Evolutionary conservation across 768 basidiomycete species (phyloP).

Genomic region (Collybiopsis confluens): DNA sequence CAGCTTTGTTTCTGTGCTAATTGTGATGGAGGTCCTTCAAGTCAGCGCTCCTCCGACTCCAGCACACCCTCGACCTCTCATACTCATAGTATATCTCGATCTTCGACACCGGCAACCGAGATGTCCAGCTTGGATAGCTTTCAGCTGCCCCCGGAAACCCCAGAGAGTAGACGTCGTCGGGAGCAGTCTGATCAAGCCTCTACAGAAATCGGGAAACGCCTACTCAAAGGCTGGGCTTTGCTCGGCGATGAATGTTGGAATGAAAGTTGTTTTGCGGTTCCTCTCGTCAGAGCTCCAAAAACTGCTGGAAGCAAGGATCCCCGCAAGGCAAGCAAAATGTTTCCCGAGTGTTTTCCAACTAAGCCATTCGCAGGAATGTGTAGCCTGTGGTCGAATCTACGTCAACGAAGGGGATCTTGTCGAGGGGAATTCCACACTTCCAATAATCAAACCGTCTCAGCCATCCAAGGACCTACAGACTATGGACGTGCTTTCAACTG

Average conservation of each 20-base stretch:
- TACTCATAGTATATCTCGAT: slow-evolving; percentile 39
- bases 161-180: slow-evolving; percentile 61
- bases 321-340: slow-evolving; percentile 64
- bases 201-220: slow-evolving; percentile 69
- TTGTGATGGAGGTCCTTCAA: slow-evolving; percentile 41
- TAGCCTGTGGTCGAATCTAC: slow-evolving; percentile 67
- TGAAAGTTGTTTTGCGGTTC: slow-evolving; percentile 67
- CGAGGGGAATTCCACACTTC: slow-evolving; percentile 32
- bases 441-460: background rate
- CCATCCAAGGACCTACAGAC: background rate
- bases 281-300: slow-evolving; percentile 78
- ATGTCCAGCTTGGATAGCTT: slow-evolving; percentile 67
- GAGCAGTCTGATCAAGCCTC: slow-evolving; percentile 82
- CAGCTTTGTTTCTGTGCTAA: slow-evolving; percentile 56
- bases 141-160: slow-evolving; percentile 59
- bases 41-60: slow-evolving; percentile 22
- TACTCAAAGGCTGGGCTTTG: slow-evolving; percentile 83
- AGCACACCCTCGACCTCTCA: slow-evolving; percentile 44
- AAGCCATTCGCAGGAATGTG: slow-evolving; percentile 59
- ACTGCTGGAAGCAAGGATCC: slow-evolving; percentile 55
- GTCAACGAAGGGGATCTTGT: slow-evolving; percentile 43
- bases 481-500: too few relatives aligned
- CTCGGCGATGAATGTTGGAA: slow-evolving; percentile 83
- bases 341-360: too few relatives aligned
- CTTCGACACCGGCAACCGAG: slow-evolving; percentile 79